Evolutionary conservation across 306 rosid species (phyloP).

Genomic region (Cicer chorassanicum): DNA sequence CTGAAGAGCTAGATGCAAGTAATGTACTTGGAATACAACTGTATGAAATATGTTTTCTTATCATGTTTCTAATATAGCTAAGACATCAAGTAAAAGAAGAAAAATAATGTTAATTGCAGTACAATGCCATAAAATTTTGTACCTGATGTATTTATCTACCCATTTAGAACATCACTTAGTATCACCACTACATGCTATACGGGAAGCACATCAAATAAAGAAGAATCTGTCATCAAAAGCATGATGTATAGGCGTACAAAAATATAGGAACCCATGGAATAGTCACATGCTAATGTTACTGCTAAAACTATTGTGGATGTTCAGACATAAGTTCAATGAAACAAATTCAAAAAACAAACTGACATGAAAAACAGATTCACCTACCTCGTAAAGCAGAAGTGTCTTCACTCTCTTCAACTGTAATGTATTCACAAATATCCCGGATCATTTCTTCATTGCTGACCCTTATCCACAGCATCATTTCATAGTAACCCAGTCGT

Average conservation of each 20-base stretch:
- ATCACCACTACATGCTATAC: conserved; percentile 23
- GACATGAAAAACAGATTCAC: conserved; percentile 31
- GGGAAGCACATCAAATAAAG: conserved; percentile 32
- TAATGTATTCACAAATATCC: conserved; percentile 66
- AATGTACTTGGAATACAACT: conserved; percentile 23
- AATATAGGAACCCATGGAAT: conserved; percentile 33
- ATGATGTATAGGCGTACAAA: conserved; percentile 8
- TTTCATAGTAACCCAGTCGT: conserved; percentile 83
- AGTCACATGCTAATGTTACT: conserved; percentile 7
- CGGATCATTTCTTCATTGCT: conserved; percentile 66
- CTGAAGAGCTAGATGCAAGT: conserved; percentile 21
- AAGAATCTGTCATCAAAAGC: conserved; percentile 25
- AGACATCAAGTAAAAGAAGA: conserved; percentile 4
- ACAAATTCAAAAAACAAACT: conserved; percentile 7
- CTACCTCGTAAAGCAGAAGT: conserved; percentile 66
- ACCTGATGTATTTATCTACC: conserved; percentile 7
- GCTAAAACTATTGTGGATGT: conserved; percentile 21
- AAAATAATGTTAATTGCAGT: conserved; percentile 25
- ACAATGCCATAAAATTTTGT: conserved; percentile 27
- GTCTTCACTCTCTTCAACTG: conserved; percentile 48
- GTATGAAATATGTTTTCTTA: conserved; percentile 29
- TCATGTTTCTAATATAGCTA: conserved; percentile 30
- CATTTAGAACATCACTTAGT: conserved; percentile 29
- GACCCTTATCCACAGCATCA: conserved; percentile 72
- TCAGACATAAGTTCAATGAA: conserved; percentile 4